Conservation (phyloP, 495 filamentous ascomycete species). For the Aspergillus bertholletiae region DNA sequence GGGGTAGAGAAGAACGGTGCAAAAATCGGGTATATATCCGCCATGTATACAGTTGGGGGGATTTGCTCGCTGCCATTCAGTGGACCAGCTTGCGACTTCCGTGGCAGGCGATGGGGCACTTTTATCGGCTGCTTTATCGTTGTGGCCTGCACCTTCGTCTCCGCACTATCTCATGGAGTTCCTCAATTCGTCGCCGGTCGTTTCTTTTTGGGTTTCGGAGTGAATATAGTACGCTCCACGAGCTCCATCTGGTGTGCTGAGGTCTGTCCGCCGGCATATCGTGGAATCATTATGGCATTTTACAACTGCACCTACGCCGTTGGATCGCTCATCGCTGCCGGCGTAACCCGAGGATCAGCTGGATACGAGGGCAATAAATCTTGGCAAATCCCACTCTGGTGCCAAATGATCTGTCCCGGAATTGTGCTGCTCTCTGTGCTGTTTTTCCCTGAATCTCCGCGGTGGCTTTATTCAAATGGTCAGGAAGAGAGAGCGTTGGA, state of each 20-base stretch:
- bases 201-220: constrained; percentile 73
- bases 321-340: constrained; percentile 48
- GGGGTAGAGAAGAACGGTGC: too few species aligned
- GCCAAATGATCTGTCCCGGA: constrained; percentile 45
- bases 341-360: constrained; percentile 40
- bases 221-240: constrained; percentile 68
- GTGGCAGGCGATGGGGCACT: too few species aligned
- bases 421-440: constrained; percentile 52
- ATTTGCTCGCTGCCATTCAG: too few species aligned
- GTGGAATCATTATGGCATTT: constrained; percentile 52
- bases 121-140: constrained; percentile 58
- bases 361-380: constrained; percentile 36
- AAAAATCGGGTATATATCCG: too few species aligned
- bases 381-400: constrained; percentile 55
- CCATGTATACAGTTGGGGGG: too few species aligned
- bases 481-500: constrained; percentile 49
- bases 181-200: constrained; percentile 74
- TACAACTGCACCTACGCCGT: constrained; percentile 60
- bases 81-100: too few species aligned
- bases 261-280: constrained; percentile 70
- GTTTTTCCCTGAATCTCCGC: constrained; percentile 62
- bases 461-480: constrained; percentile 54
- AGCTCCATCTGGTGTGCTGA: constrained; percentile 78
- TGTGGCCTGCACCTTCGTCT: constrained; percentile 41
- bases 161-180: too few species aligned